phyloP scores from a whole-genome alignment of 352 stramenopile species.

The Phytophthora uliginosa region DNA sequence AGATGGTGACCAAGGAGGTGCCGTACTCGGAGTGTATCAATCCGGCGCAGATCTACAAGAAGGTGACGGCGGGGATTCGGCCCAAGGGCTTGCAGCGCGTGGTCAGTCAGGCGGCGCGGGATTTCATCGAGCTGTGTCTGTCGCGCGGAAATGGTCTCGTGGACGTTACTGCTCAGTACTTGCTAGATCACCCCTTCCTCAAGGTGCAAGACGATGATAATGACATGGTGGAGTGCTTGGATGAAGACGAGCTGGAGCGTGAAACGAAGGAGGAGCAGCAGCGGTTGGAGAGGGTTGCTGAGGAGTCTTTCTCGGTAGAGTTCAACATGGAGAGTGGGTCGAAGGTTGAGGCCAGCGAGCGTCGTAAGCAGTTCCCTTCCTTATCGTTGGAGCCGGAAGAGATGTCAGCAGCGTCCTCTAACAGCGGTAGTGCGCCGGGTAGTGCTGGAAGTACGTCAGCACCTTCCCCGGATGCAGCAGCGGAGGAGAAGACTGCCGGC shows the following conservation, averaged over 20 bases:
- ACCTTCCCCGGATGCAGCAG: constrained; percentile 19
- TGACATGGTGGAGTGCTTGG: constrained; percentile 79
- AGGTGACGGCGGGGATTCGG: constrained; percentile 89
- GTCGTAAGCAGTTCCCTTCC: constrained; percentile 63
- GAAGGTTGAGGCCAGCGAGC: constrained; percentile 54
- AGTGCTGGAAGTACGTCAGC: constrained; percentile 26
- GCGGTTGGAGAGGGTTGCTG: constrained; percentile 58
- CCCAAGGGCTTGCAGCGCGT: constrained; percentile 79
- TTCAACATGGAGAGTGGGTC: constrained; percentile 85
- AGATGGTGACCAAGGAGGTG: constrained; percentile 99
- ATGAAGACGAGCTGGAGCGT: constrained; percentile 74
- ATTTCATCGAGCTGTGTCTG: constrained; percentile 90
- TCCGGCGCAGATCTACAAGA: constrained; percentile 93
- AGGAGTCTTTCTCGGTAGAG: constrained; percentile 72
- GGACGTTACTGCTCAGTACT: constrained; percentile 85
- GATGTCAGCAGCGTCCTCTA: constrained; percentile 46
- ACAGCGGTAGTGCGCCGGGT: constrained; percentile 20
- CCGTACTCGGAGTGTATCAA: constrained; percentile 98
- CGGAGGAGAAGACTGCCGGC: constrained; percentile 63
- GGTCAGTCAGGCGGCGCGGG: constrained; percentile 72
- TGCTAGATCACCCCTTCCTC: constrained; percentile 80
- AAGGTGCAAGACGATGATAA: constrained; percentile 84
- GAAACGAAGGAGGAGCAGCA: constrained; percentile 63
- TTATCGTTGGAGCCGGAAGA: constrained; percentile 66
- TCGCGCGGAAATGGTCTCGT: constrained; percentile 83